A percentile compares a stretch with the other conserved stretches of the same genome.
phyloP scores from a whole-genome alignment of 73 alveolate species.

The Diophrys appendiculata region DNA sequence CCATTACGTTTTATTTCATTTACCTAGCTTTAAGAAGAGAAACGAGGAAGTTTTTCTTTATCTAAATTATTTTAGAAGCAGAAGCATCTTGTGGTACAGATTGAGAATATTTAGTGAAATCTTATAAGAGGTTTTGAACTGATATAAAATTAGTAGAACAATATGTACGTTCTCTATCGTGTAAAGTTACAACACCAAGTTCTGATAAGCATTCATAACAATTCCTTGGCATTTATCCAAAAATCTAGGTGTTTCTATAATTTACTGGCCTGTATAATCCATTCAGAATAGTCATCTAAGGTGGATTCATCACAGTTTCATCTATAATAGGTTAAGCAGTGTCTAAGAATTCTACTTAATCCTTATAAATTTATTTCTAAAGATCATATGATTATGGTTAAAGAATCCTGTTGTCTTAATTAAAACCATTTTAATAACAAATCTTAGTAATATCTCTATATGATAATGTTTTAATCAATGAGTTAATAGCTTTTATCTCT shows the following conservation, averaged over 20 bases:
- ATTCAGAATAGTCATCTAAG: conserved; percentile 25
- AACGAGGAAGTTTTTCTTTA: too few relatives aligned
- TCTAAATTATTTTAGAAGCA: too few relatives aligned
- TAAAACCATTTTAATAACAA: conserved; percentile 8
- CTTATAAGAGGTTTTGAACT: too few relatives aligned
- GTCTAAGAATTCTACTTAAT: conserved; percentile 1
- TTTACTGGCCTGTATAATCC: too few relatives aligned
- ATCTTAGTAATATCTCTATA: conserved; percentile 36
- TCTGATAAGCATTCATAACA: too few relatives aligned
- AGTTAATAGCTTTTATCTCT: conserved; percentile 22
- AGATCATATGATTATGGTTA: conserved; percentile 2
- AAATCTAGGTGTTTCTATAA: too few relatives aligned
- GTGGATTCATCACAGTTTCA: conserved; percentile 51
- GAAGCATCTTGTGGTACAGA: too few relatives aligned
- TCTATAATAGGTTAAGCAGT: conserved; percentile 27
- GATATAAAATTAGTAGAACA: too few relatives aligned
- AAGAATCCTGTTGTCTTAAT: conserved; percentile 1
- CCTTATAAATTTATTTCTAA: neutral
- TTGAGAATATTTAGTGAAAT: too few relatives aligned
- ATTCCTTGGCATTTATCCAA: too few relatives aligned
- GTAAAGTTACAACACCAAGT: too few relatives aligned
- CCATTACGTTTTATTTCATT: neutral
- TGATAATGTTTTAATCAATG: conserved; percentile 13
- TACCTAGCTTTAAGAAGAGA: neutral
- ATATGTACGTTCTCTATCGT: too few relatives aligned